Percentiles rank a stretch among this genome's conserved stretches.
Conservation (phyloP, 2,329 filamentous ascomycete species). For the Monosporascus ibericus region DNA sequence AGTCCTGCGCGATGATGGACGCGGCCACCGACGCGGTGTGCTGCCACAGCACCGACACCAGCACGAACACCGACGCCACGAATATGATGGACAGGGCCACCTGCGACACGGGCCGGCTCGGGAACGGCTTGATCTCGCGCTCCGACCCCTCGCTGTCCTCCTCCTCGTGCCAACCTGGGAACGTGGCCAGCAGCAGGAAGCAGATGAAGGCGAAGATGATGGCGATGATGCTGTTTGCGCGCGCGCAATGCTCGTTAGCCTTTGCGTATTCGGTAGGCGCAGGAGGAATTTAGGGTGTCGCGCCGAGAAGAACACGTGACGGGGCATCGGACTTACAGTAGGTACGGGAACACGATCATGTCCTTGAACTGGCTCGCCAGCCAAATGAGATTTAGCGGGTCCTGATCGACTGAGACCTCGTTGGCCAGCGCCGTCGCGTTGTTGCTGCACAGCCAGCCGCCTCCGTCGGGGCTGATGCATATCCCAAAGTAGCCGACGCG, state of each 20-base stretch:
- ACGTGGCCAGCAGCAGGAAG: constrained; percentile 89
- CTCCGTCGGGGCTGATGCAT: constrained; percentile 86
- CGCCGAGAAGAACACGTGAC: background rate
- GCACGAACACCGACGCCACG: constrained; percentile 62
- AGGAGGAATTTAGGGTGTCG: too few relatives aligned
- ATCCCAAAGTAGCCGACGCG: constrained; percentile 98
- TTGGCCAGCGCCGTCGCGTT: constrained; percentile 91
- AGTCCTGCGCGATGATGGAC: constrained; percentile 66
- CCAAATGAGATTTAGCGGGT: constrained; percentile 96
- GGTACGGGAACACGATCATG: constrained; percentile 94
- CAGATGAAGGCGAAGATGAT: constrained; percentile 96
- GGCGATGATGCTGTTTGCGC: constrained; percentile 73
- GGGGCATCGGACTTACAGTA: constrained; percentile 61
- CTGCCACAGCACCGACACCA: constrained; percentile 79
- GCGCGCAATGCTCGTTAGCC: background rate
- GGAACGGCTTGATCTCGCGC: constrained; percentile 89
- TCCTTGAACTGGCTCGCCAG: constrained; percentile 96
- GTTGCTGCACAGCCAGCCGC: constrained; percentile 91
- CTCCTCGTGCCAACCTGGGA: constrained; percentile 96
- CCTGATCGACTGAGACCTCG: constrained; percentile 83
- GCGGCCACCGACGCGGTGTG: constrained; percentile 96
- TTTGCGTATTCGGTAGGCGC: background rate
- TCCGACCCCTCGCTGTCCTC: constrained; percentile 74
- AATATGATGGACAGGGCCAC: constrained; percentile 90
- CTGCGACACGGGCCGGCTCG: constrained; percentile 85